Conservation (phyloP, 1,139 yeast species). For the Lodderomyces margitis region DNA sequence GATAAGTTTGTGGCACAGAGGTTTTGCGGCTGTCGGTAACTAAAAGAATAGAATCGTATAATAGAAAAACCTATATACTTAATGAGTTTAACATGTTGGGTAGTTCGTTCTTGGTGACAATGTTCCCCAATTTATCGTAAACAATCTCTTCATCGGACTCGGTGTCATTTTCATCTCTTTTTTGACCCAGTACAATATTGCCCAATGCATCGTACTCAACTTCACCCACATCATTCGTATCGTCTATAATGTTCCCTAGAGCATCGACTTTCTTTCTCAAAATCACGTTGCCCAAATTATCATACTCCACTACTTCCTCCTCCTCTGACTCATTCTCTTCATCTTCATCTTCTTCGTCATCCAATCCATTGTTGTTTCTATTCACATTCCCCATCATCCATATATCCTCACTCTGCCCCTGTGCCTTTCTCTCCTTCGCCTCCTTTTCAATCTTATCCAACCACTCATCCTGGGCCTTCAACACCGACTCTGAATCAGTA, state of each 20-base stretch:
- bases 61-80: neutral
- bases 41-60: neutral
- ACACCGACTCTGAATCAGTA: conserved; percentile 75
- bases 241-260: conserved; percentile 12
- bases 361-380: conserved; percentile 25
- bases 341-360: conserved; percentile 10
- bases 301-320: conserved; percentile 12
- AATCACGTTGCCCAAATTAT: conserved; percentile 17
- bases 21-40: conserved; percentile 2
- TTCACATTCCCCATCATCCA: conserved; percentile 83
- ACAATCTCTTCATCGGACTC: conserved; percentile 13
- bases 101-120: conserved; percentile 12
- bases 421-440: conserved; percentile 57
- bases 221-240: conserved; percentile 13
- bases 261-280: conserved; percentile 10
- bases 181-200: conserved; percentile 12
- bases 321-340: conserved; percentile 9
- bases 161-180: conserved; percentile 5
- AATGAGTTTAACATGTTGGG: neutral
- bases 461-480: conserved; percentile 75
- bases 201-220: conserved; percentile 17
- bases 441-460: conserved; percentile 67
- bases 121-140: conserved; percentile 18
- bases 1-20: neutral
- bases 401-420: conserved; percentile 56